phyloP scores from a whole-genome alignment of 1,139 yeast genomes.

The Geotrichum carabidarum region DNA sequence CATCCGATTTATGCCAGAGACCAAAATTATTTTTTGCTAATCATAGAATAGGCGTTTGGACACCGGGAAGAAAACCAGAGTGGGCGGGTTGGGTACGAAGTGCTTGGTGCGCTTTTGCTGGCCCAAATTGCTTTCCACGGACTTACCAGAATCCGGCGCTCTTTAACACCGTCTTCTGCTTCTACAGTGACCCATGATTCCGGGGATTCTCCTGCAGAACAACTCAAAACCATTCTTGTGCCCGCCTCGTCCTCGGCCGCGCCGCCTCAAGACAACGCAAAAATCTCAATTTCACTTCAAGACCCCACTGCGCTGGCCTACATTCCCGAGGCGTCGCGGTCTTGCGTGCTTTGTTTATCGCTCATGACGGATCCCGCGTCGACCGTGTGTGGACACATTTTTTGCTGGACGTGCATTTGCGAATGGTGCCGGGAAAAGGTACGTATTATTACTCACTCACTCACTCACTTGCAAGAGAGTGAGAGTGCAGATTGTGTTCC shows the following conservation, averaged over 20 bases:
- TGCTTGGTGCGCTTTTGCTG: conserved; percentile 67
- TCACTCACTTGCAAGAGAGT: background rate
- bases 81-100: conserved; percentile 55
- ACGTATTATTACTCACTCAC: background rate
- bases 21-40: background rate
- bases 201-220: background rate
- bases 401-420: conserved; percentile 86
- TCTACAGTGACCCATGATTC: background rate
- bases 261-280: background rate
- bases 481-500: background rate
- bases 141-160: background rate
- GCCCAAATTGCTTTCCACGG: conserved; percentile 39
- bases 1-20: too few relatives aligned
- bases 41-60: conserved; percentile 13
- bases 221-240: conserved; percentile 1
- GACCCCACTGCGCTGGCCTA: conserved; percentile 58
- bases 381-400: conserved; percentile 86
- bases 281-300: conserved; percentile 36
- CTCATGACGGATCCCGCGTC: conserved; percentile 78
- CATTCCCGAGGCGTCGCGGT: conserved; percentile 63
- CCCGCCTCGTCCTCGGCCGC: background rate
- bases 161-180: background rate
- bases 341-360: conserved; percentile 79
- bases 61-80: conserved; percentile 28
- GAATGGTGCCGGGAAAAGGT: conserved; percentile 77